Evolutionary conservation across 345 rosid genomes (phyloP).

Genomic region (Noccaea caerulescens): DNA sequence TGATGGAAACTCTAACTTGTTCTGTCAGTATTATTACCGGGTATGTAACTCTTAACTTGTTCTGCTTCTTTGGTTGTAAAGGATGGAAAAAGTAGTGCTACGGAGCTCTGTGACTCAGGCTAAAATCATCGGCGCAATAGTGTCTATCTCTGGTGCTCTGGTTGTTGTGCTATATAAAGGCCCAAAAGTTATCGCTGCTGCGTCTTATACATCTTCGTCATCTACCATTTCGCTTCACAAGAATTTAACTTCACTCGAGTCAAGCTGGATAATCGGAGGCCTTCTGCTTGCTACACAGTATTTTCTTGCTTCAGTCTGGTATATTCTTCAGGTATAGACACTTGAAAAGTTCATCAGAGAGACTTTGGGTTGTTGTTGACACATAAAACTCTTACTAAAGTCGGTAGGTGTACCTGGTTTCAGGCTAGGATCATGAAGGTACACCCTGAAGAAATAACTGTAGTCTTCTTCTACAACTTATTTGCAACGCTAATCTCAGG

Average conservation of each 20-base stretch:
- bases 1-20: background rate
- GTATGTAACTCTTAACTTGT: background rate
- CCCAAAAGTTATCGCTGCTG: background rate
- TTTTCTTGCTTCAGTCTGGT: slow-evolving; percentile 9
- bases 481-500: slow-evolving; percentile 17
- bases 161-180: slow-evolving; percentile 15
- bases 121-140: slow-evolving; percentile 21
- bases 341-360: no score
- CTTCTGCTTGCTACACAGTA: slow-evolving; percentile 8
- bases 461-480: slow-evolving; percentile 13
- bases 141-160: slow-evolving; percentile 26
- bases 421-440: slow-evolving; percentile 8
- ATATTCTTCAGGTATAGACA: slow-evolving; percentile 20
- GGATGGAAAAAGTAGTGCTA: slow-evolving; percentile 18
- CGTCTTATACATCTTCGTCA: background rate
- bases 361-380: background rate
- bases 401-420: background rate
- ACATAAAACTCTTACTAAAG: background rate
- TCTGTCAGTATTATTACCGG: background rate
- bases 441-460: slow-evolving; percentile 9
- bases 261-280: slow-evolving; percentile 22
- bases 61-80: background rate
- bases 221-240: background rate
- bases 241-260: background rate
- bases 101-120: slow-evolving; percentile 15